Evolutionary conservation across 2,329 filamentous ascomycete genomes (phyloP).

Genomic region (Xylaria sp.): DNA sequence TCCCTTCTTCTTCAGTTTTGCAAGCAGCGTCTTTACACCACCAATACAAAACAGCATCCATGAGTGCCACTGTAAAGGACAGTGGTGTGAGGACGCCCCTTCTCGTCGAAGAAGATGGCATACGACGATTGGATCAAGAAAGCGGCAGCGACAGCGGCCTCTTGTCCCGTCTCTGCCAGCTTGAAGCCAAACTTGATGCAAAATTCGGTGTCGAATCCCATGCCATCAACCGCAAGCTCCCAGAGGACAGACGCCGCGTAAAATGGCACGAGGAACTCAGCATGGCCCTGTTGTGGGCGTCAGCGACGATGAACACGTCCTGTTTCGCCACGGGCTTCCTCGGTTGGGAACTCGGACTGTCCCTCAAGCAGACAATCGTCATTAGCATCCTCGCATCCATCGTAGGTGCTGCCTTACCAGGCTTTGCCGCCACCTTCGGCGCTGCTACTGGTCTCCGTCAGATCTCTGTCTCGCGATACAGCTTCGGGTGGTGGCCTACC

Average conservation of each 20-base stretch:
- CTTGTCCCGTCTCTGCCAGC: conserved; percentile 30
- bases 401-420: conserved; percentile 57
- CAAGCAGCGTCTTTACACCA: background rate
- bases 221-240: conserved; percentile 58
- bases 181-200: conserved; percentile 52
- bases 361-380: conserved; percentile 56
- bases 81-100: conserved; percentile 13
- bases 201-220: conserved; percentile 62
- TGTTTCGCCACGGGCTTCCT: conserved; percentile 65
- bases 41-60: background rate
- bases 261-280: conserved; percentile 42
- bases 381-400: conserved; percentile 60
- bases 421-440: conserved; percentile 63
- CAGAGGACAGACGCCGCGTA: conserved; percentile 56
- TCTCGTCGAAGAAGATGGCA: conserved; percentile 9
- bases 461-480: conserved; percentile 61
- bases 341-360: conserved; percentile 61
- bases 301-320: conserved; percentile 61
- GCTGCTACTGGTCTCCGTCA: conserved; percentile 62
- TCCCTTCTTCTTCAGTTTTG: background rate
- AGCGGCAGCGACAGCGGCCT: conserved; percentile 12
- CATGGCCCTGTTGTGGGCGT: conserved; percentile 65
- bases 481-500: conserved; percentile 62
- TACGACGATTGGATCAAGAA: conserved; percentile 8
- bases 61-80: conserved; percentile 23